phyloP scores from a whole-genome alignment of 192 early-diverging fungal species.

The Umbelopsis sp. region DNA sequence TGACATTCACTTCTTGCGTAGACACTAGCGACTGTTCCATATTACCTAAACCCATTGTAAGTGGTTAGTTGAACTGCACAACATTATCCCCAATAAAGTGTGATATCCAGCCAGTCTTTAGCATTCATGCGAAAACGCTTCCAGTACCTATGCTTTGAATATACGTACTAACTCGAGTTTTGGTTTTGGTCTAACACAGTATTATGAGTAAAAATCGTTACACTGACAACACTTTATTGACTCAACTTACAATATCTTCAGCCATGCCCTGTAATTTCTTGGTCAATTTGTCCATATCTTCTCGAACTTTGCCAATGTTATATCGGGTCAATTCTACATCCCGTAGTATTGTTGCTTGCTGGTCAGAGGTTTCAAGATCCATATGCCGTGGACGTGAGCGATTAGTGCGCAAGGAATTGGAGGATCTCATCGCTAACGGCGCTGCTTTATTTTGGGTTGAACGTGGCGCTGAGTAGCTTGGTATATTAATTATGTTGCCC shows the following conservation, averaged over 20 bases:
- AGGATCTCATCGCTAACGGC: background rate
- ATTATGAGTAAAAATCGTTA: background rate
- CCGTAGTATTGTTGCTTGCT: conserved; percentile 15
- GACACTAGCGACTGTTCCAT: conserved; percentile 36
- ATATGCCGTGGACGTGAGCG: background rate
- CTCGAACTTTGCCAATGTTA: conserved; percentile 22
- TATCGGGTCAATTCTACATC: conserved; percentile 34
- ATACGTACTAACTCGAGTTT: conserved; percentile 23
- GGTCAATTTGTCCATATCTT: conserved; percentile 31
- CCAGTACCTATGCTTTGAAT: conserved; percentile 22
- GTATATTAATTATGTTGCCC: background rate
- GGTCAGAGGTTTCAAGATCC: background rate
- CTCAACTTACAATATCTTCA: conserved; percentile 32
- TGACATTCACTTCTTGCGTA: conserved; percentile 42
- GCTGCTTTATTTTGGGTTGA: background rate
- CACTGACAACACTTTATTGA: no score
- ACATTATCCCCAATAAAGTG: no score
- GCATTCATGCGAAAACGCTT: background rate
- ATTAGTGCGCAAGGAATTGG: conserved; percentile 5
- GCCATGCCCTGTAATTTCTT: conserved; percentile 34
- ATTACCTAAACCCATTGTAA: conserved; percentile 1
- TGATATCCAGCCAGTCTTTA: no score
- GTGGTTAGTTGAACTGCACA: background rate
- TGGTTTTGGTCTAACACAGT: background rate
- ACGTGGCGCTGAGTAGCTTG: conserved; percentile 18